Conservation (phyloP, 2,329 filamentous ascomycete genomes). For the Tolypocladium cylindrosporum region DNA sequence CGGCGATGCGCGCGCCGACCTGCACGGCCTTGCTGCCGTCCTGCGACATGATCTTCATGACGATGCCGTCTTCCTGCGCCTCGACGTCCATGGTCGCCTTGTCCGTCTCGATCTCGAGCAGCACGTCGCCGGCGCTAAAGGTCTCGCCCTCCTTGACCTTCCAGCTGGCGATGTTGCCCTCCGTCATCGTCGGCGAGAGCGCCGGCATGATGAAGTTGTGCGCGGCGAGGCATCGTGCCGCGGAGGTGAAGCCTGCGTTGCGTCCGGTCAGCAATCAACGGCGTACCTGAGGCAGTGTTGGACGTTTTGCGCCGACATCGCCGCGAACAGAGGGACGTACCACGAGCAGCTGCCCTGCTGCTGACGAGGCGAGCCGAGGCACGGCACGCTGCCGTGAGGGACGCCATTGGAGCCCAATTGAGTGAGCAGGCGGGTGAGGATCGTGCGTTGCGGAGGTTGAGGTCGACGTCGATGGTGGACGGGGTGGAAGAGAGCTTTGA, state of each 20-base stretch:
- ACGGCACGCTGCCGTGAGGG: constrained; percentile 53
- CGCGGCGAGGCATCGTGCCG: constrained; percentile 55
- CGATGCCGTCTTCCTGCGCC: constrained; percentile 77
- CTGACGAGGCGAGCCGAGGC: constrained; percentile 50
- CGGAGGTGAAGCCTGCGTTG: constrained; percentile 53
- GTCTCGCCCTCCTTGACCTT: constrained; percentile 79
- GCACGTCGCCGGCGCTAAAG: constrained; percentile 73
- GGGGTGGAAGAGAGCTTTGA: constrained; percentile 17
- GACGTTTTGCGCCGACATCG: background rate
- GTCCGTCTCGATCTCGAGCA: constrained; percentile 88
- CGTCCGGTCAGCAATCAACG: background rate
- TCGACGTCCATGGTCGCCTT: constrained; percentile 94
- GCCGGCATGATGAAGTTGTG: constrained; percentile 89
- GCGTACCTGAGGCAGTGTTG: background rate
- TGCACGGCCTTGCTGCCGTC: constrained; percentile 69
- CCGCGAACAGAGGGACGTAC: constrained; percentile 29
- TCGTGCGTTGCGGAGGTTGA: background rate
- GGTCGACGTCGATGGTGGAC: background rate
- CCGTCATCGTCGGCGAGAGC: constrained; percentile 86
- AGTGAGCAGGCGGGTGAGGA: constrained; percentile 8
- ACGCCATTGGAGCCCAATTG: constrained; percentile 46
- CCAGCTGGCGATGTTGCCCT: constrained; percentile 81
- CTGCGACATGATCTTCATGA: constrained; percentile 70
- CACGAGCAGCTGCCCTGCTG: constrained; percentile 39
- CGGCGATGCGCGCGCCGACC: constrained; percentile 73